Evolutionary conservation across 73 alveolate genomes (phyloP), one percentile per base, ranked within the genome.

Genomic region (Paramecium biaurelia): DNA sequence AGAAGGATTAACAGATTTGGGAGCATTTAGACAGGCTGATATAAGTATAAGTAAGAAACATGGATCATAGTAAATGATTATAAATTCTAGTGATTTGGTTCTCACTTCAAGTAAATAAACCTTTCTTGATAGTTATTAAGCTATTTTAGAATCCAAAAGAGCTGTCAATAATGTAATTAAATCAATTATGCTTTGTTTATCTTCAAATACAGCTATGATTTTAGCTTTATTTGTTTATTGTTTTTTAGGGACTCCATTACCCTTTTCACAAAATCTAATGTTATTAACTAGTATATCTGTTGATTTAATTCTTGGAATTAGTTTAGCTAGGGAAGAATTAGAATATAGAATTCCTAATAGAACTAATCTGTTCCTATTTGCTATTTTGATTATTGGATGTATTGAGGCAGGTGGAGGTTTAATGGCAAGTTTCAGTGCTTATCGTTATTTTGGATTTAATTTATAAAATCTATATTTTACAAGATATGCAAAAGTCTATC

Each of bases 191-290:
- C 45, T 79, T 18, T 43, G 70, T 21, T 26, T 79, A 79, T 79
- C 90, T 4, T 79, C 90, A n/a, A 79, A 79, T 30, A 79, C 90
- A 41, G 90, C 90, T 4, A 79, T 79, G 90, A 79, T 42, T 2
- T 8, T 45, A 5, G 90, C 90, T 18, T 45, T 79, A 43, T 79
- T 79, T 41, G 21, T 47, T 2, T 79, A 79, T 79, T 79, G 45
- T 14, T 41, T 79, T 9, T 79, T 79, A 45, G 90, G 90, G 7
- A 79, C 90, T 12, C 90, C 90, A 23, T 23, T 79, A 14, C 72
- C 56, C 0, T 42, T 79, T 18, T 30, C 63, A 4, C 12, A 79
- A 79, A 79, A 79, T 43, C 35, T 79, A 18, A 79, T 79, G 90
- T 34, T 79, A 23, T 34, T 79, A 24, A 79, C 56, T 14, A 79